Evolutionary conservation across 2,329 filamentous ascomycete genomes (phyloP).

Genomic region (Talaromyces sp.): DNA sequence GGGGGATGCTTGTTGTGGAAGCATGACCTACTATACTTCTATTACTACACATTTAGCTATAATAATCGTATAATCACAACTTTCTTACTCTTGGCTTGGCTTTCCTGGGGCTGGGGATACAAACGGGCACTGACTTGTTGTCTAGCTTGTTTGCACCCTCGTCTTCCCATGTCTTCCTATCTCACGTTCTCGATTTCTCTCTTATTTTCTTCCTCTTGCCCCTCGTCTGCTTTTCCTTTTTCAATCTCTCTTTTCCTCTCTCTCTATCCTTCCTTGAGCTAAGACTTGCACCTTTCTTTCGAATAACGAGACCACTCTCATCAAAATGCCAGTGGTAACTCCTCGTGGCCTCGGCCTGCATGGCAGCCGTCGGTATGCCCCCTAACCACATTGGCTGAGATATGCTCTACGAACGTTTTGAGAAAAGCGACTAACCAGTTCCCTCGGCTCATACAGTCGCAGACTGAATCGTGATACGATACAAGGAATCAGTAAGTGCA

Average conservation of each 20-base stretch:
- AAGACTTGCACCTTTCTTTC: background rate
- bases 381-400: background rate
- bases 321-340: background rate
- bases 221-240: background rate
- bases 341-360: background rate
- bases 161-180: background rate
- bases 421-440: background rate
- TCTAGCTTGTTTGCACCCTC: background rate
- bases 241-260: background rate
- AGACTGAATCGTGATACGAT: slow-evolving; percentile 26
- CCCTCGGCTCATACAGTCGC: slow-evolving; percentile 3
- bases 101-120: background rate
- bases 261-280: background rate
- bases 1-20: background rate
- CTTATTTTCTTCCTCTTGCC: background rate
- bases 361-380: background rate
- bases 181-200: background rate
- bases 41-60: slow-evolving; percentile 5
- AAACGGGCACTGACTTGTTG: background rate
- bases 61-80: slow-evolving; percentile 11
- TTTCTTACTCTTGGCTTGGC: background rate
- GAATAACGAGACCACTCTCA: background rate
- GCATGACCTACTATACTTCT: background rate
- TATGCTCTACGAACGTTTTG: background rate
- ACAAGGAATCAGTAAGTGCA: slow-evolving; percentile 29